Base-by-base conservation (phyloP, 1,284 basidiomycete genomes). In the Chalciporus sp. region DNA sequence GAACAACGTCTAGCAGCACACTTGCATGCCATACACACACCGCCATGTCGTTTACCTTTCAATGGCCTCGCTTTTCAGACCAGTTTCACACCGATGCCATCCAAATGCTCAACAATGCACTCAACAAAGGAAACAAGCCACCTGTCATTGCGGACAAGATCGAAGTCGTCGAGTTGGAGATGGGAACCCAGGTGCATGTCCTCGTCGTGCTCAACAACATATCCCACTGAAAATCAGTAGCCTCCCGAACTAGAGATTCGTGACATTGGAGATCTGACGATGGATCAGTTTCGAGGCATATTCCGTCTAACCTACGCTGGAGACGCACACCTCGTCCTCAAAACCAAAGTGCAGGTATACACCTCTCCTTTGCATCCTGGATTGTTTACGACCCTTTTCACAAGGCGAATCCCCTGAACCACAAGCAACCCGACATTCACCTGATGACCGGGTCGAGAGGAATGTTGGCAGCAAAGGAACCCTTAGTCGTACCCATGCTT, bases 101-200 rank as follows among this genome's bases (percentile, higher is more conserved):
- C 60, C 85, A 90, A 60, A 94, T 96, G 88, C 87, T 98, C 73
- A 94, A 95, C 65, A 88, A 87, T 29, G 95, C 95, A 42, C 86
- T 98, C 70, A 98, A 98, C 82, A 97, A 97, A 78, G 95, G 94
- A 63, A 89, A 90, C 78, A 98, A 98, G 70, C 97, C 97, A 1
- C 94, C 95, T 29, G 91, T 99, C 65, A 99, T 99, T 66, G 95
- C 95, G 55, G 97, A 97, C 73, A 88, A 86, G 71, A 99, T 99
- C 61, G 91, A 97, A 69, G 97, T 99, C 29, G 92, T 98, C 53
- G 96, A 98, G 72, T 78, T 99, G 28, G 89, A 95, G 74, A 99
- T 99, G 96, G 97, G 97, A 41, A 95, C 92, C 1, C 91, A 98
- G 78, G 95, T 94, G 58, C 59, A 83, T 75, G 20, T 46, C 33